Evolutionary conservation across 306 rosid genomes (phyloP).

Genomic region (Medicago ruthenica): DNA sequence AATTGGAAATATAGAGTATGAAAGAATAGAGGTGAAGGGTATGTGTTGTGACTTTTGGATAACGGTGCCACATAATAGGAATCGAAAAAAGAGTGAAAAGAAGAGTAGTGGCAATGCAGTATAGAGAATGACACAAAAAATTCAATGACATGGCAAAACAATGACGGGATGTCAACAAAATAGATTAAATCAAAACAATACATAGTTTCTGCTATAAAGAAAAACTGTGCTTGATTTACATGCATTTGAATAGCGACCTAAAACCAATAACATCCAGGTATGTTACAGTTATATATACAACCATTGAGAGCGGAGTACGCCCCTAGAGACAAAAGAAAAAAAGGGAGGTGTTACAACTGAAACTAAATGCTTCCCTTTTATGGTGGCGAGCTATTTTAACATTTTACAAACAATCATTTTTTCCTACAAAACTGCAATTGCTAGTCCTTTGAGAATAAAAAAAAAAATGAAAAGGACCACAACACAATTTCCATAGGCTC

Average conservation of each 20-base stretch:
- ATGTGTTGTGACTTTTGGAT: too few species aligned
- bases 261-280: neutral
- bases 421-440: conserved; percentile 38
- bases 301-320: neutral
- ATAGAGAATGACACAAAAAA: too few species aligned
- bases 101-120: too few species aligned
- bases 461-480: conserved; percentile 35
- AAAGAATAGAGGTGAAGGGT: too few species aligned
- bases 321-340: neutral
- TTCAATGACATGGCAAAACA: too few species aligned
- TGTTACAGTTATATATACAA: conserved; percentile 32
- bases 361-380: conserved; percentile 27
- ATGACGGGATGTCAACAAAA: too few species aligned
- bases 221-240: conserved; percentile 18
- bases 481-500: conserved; percentile 35
- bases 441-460: conserved; percentile 34
- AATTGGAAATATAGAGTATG: too few species aligned
- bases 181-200: neutral
- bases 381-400: conserved; percentile 25
- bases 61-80: too few species aligned
- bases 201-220: neutral
- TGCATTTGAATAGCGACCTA: conserved; percentile 26
- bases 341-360: neutral
- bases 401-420: conserved; percentile 34
- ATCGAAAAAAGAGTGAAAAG: too few species aligned